A percentile compares a stretch with the other conserved stretches of the same genome.
Conservation (phyloP, 768 basidiomycete genomes). For the Rhodocollybia butyracea region DNA sequence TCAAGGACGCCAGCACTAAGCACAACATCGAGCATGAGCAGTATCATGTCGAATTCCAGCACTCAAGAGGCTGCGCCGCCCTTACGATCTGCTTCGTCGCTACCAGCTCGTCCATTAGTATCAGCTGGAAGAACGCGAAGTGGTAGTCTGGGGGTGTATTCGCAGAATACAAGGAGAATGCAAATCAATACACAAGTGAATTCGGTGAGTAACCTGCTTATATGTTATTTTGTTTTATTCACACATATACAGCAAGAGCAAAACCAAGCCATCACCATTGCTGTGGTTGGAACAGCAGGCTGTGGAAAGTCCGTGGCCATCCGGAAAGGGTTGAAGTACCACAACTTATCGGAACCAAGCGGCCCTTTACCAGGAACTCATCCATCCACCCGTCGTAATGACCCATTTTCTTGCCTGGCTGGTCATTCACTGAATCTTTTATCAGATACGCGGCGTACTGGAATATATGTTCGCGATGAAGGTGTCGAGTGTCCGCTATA, state of each 20-base stretch:
- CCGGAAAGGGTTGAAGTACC: slow-evolving; percentile 66
- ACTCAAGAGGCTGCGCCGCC: slow-evolving; percentile 36
- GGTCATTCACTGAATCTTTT: slow-evolving; percentile 3
- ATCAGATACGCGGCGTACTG: slow-evolving; percentile 29
- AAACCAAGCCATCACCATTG: slow-evolving; percentile 51
- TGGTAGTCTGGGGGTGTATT: slow-evolving; percentile 55
- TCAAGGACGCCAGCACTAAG: slow-evolving; percentile 45
- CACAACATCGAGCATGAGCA: slow-evolving; percentile 35
- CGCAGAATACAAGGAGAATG: slow-evolving; percentile 30
- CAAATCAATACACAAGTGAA: slow-evolving; percentile 33
- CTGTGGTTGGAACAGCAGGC: slow-evolving; percentile 72
- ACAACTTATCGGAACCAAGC: slow-evolving; percentile 46
- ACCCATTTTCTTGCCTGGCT: not conserved
- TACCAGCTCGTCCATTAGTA: slow-evolving; percentile 26
- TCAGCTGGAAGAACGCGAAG: slow-evolving; percentile 50
- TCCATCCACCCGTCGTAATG: slow-evolving; percentile 39
- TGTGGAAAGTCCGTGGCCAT: slow-evolving; percentile 89
- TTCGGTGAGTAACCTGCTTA: slow-evolving; percentile 15
- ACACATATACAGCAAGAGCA: slow-evolving; percentile 7
- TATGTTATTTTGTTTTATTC: not conserved
- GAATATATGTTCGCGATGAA: slow-evolving; percentile 31
- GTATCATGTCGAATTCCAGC: slow-evolving; percentile 30
- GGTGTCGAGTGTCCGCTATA: slow-evolving; percentile 43
- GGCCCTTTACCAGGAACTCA: slow-evolving; percentile 27
- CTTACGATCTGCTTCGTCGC: slow-evolving; percentile 34